Evolutionary conservation across 148 eudicot genomes (phyloP).

Genomic region (Rhododendron molle): DNA sequence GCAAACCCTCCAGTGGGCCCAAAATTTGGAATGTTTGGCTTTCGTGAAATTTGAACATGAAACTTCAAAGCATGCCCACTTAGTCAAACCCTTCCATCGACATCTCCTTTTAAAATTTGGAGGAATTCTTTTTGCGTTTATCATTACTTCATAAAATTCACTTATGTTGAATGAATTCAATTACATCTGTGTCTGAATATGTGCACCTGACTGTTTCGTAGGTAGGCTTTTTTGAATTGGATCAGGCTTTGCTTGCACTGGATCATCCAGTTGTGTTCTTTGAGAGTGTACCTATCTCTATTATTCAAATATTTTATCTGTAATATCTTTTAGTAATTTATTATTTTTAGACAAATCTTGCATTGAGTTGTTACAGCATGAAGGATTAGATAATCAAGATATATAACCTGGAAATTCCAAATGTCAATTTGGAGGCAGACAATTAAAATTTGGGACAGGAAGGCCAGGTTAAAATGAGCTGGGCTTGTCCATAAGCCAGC

Average conservation of each 20-base stretch:
- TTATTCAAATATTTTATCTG: neutral
- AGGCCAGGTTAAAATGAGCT: neutral
- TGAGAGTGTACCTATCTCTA: neutral
- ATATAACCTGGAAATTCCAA: neutral
- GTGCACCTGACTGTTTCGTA: neutral
- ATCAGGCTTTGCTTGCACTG: neutral
- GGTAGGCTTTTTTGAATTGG: neutral
- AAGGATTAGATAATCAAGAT: neutral
- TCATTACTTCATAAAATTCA: neutral
- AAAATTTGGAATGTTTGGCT: too few species aligned
- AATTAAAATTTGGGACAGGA: neutral
- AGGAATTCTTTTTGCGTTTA: neutral
- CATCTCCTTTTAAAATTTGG: neutral
- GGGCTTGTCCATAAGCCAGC: slow-evolving; percentile 1
- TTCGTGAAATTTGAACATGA: too few species aligned
- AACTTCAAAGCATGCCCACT: too few species aligned
- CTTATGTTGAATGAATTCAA: neutral
- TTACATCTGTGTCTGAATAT: neutral
- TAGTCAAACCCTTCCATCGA: neutral
- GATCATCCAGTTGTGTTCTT: neutral
- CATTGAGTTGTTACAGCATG: neutral
- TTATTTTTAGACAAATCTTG: neutral
- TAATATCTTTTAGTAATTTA: neutral
- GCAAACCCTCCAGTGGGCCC: too few species aligned
- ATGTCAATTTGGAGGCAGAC: neutral